phyloP scores from a whole-genome alignment of 2,329 filamentous ascomycete species.

The Torrubiellomyces zombiae region DNA sequence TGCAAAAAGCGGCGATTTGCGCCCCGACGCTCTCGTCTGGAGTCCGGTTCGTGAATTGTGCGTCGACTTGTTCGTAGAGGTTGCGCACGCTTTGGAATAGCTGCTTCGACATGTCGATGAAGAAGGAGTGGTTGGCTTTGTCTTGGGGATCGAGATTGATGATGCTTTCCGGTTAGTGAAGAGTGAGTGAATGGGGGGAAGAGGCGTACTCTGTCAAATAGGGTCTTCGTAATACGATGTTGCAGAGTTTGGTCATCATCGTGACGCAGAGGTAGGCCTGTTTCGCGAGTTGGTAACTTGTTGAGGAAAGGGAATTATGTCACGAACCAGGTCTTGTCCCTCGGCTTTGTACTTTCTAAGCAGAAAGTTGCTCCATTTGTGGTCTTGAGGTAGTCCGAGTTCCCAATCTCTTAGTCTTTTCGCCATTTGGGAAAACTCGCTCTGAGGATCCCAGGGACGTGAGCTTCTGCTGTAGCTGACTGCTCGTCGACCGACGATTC shows the following conservation, averaged over 20 bases:
- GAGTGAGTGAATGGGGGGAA: neutral
- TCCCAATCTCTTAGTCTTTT: constrained; percentile 31
- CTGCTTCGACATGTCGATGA: constrained; percentile 25
- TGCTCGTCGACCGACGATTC: constrained; percentile 30
- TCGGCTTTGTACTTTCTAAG: constrained; percentile 28
- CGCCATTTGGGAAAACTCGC: constrained; percentile 29
- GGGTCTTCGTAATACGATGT: constrained; percentile 37
- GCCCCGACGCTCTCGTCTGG: constrained; percentile 32
- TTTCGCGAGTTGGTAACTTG: neutral
- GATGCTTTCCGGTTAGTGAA: constrained; percentile 21
- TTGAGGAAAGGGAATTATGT: neutral
- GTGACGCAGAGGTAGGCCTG: constrained; percentile 38
- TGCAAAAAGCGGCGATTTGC: constrained; percentile 37
- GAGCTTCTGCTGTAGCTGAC: constrained; percentile 25
- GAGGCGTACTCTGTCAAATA: constrained; percentile 32
- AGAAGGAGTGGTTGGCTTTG: constrained; percentile 20
- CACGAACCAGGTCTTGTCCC: constrained; percentile 30
- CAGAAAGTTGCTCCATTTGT: constrained; percentile 26
- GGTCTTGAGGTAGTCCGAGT: constrained; percentile 25
- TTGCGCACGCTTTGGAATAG: constrained; percentile 31
- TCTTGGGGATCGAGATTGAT: constrained; percentile 24
- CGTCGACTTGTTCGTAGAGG: constrained; percentile 32
- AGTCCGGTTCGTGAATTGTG: constrained; percentile 29
- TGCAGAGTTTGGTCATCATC: constrained; percentile 37
- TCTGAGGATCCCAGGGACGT: constrained; percentile 28